A percentile compares a stretch with the other conserved stretches of the same genome.
phyloP scores from a whole-genome alignment of 495 filamentous ascomycete genomes.

The Penicillium parvum region DNA sequence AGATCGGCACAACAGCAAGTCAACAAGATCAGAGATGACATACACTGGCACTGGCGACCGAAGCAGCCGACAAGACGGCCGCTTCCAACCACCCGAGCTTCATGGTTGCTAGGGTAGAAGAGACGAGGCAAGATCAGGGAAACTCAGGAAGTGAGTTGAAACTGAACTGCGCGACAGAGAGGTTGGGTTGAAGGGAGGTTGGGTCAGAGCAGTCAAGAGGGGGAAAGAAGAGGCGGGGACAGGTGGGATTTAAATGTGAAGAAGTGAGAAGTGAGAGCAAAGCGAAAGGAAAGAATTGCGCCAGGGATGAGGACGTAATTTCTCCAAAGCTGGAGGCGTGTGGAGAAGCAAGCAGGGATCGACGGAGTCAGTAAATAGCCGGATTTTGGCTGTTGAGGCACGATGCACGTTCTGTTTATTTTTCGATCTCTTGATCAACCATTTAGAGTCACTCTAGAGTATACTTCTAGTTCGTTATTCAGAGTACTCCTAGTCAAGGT shows the following conservation, averaged over 20 bases:
- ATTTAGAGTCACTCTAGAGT: too few species aligned
- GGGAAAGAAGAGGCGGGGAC: not conserved
- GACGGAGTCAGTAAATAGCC: constrained; percentile 2
- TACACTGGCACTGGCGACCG: constrained; percentile 37
- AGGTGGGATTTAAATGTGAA: constrained; percentile 9
- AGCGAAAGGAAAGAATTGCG: not conserved
- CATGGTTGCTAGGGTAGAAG: constrained; percentile 26
- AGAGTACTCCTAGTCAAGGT: too few species aligned
- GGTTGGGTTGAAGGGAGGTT: too few species aligned
- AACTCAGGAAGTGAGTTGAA: constrained; percentile 4
- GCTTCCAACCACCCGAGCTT: constrained; percentile 39
- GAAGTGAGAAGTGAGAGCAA: too few species aligned
- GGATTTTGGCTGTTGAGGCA: too few species aligned
- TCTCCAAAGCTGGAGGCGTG: constrained; percentile 8
- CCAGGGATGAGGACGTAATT: constrained; percentile 3
- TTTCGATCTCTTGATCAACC: too few species aligned
- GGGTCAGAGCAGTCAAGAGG: too few species aligned
- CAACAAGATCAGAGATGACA: not conserved
- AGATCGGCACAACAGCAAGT: not conserved
- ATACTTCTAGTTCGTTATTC: not conserved
- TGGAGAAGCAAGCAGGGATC: constrained; percentile 18
- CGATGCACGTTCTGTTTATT: too few species aligned
- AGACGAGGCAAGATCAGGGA: constrained; percentile 1
- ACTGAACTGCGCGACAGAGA: not conserved
- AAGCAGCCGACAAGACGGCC: constrained; percentile 30